phyloP scores from a whole-genome alignment of 805 yeast species.

The Lachancea nothofagi region DNA sequence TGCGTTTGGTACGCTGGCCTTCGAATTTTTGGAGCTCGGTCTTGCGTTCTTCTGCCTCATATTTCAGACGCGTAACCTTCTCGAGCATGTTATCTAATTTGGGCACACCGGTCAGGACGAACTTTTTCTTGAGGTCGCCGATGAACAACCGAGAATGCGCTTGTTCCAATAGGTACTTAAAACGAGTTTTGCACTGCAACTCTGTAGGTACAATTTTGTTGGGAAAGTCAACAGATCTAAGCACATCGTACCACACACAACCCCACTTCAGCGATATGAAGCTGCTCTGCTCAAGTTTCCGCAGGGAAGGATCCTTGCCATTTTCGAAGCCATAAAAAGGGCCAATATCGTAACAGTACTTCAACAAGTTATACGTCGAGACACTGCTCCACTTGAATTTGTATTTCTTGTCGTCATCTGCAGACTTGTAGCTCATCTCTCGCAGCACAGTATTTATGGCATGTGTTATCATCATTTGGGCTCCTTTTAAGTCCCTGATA shows the following conservation, averaged over 20 bases:
- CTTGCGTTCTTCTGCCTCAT: conserved; percentile 4
- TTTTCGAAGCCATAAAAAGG: conserved; percentile 7
- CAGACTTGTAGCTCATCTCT: conserved; percentile 3
- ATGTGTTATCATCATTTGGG: background rate
- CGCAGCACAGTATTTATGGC: background rate
- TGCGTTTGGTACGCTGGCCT: conserved; percentile 4
- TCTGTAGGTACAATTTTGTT: conserved; percentile 3
- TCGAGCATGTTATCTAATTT: conserved; percentile 1
- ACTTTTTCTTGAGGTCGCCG: conserved; percentile 1
- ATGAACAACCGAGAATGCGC: conserved; percentile 3
- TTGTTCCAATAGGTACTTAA: conserved; percentile 4
- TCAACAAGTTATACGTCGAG: conserved; percentile 3
- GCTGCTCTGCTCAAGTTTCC: conserved; percentile 7
- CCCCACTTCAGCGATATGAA: conserved; percentile 6
- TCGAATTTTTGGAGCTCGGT: conserved; percentile 3
- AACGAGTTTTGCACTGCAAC: conserved; percentile 4
- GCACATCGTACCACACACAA: conserved; percentile 6
- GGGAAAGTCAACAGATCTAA: background rate
- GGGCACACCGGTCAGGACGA: conserved; percentile 3
- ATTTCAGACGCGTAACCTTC: conserved; percentile 2
- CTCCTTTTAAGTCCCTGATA: conserved; percentile 1
- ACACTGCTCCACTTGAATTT: conserved; percentile 4
- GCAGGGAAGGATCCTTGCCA: background rate
- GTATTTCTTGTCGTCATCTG: conserved; percentile 4
- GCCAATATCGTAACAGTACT: conserved; percentile 5